phyloP scores from a whole-genome alignment of 768 basidiomycete genomes.

The Suillus spraguei region DNA sequence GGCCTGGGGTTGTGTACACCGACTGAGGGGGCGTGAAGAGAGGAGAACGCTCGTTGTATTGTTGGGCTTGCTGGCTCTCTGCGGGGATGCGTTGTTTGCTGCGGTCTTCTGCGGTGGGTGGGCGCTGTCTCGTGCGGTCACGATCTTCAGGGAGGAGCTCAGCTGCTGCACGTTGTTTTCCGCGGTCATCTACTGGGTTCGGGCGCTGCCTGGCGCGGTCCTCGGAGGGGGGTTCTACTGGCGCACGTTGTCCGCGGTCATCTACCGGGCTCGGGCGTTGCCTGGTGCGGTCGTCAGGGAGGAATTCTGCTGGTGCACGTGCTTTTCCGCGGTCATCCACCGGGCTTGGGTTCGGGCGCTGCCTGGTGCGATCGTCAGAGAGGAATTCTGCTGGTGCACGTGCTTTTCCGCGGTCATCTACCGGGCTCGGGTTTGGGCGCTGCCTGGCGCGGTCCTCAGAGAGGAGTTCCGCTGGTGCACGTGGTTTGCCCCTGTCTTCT shows the following conservation, averaged over 20 bases:
- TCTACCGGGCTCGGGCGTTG: background rate
- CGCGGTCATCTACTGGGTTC: background rate
- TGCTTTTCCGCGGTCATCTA: conserved; percentile 2
- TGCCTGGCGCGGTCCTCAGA: background rate
- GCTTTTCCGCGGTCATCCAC: conserved; percentile 2
- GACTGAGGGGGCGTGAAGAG: conserved; percentile 3
- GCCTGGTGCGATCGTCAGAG: background rate
- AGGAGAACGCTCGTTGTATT: conserved; percentile 5
- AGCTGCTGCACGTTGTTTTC: background rate
- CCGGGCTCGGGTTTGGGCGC: background rate
- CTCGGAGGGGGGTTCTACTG: background rate
- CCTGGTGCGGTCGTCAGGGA: background rate
- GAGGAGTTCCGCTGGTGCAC: background rate
- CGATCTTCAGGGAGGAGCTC: conserved; percentile 1
- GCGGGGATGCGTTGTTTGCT: background rate
- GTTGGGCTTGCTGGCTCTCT: background rate
- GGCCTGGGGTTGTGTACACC: background rate
- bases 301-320: background rate
- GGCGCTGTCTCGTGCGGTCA: background rate
- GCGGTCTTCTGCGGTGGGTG: background rate
- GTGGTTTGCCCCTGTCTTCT: conserved; percentile 2
- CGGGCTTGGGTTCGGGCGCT: background rate
- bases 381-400: background rate
- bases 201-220: background rate
- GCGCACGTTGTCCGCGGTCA: background rate